These are phyloP conservation scores for Suillus subalutaceus DNA, from an alignment of 768 basidiomycete species.

Conservation along the genomic window DNA sequence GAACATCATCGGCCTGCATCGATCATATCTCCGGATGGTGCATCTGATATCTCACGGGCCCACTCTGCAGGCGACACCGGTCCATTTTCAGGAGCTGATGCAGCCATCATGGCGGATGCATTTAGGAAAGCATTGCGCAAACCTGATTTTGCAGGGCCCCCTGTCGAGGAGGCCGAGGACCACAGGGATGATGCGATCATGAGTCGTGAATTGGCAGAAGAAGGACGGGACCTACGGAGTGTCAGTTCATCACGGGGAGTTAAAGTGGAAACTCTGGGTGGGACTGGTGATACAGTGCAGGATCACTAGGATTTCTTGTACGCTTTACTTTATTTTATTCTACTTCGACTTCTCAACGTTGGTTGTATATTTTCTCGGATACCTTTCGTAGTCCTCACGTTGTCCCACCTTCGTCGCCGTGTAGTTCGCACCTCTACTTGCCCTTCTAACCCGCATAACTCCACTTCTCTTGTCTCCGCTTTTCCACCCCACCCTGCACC, in stretches of 20 bases:
- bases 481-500: slow-evolving; percentile 23
- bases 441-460: slow-evolving; percentile 34
- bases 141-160: slow-evolving; percentile 77
- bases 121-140: slow-evolving; percentile 88
- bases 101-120: slow-evolving; percentile 91
- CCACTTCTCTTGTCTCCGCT: slow-evolving; percentile 25
- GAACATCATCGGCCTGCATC: slow-evolving; percentile 38
- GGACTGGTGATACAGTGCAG: slow-evolving; percentile 48
- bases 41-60: slow-evolving; percentile 67
- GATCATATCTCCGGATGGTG: slow-evolving; percentile 67
- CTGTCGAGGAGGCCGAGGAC: slow-evolving; percentile 64
- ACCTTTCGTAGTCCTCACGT: slow-evolving; percentile 29
- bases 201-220: slow-evolving; percentile 80
- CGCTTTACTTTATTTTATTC: slow-evolving; percentile 40
- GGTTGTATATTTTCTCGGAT: slow-evolving; percentile 37
- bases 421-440: slow-evolving; percentile 34
- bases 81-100: slow-evolving; percentile 82
- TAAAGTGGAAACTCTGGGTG: slow-evolving; percentile 70
- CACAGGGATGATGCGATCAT: slow-evolving; percentile 45
- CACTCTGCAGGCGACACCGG: slow-evolving; percentile 65
- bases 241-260: slow-evolving; percentile 81
- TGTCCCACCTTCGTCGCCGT: slow-evolving; percentile 33
- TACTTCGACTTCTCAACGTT: slow-evolving; percentile 34
- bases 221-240: slow-evolving; percentile 86
- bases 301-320: slow-evolving; percentile 44